These are phyloP conservation scores for Maudiozyma barnettii DNA, from an alignment of 805 yeast species.

Conservation along the genomic window DNA sequence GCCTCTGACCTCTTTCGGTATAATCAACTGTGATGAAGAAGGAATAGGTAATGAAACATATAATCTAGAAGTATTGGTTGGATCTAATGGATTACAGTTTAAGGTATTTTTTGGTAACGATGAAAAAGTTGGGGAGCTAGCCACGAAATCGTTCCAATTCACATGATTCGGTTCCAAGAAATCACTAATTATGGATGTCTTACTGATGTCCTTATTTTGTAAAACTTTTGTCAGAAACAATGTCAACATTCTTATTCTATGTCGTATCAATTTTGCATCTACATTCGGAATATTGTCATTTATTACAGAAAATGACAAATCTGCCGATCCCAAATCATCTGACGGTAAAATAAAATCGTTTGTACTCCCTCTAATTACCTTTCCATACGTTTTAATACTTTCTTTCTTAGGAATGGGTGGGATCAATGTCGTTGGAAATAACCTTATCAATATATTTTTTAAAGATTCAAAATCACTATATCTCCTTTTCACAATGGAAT, in stretches of 20 bases:
- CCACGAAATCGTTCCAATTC: constrained; percentile 28
- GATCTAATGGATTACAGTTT: constrained; percentile 30
- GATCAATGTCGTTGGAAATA: constrained; percentile 72
- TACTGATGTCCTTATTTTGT: constrained; percentile 20
- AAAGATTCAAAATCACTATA: constrained; percentile 89
- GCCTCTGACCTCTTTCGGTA: constrained; percentile 7
- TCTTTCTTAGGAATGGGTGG: constrained; percentile 95
- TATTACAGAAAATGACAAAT: constrained; percentile 24
- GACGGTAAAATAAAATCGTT: constrained; percentile 23
- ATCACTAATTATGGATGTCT: constrained; percentile 26
- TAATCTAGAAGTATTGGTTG: constrained; percentile 28
- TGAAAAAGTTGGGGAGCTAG: constrained; percentile 27
- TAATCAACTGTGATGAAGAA: constrained; percentile 16
- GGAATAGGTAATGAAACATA: constrained; percentile 28
- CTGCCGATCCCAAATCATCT: constrained; percentile 25
- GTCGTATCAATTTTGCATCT: constrained; percentile 29
- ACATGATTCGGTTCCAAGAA: constrained; percentile 27
- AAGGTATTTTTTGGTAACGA: constrained; percentile 25
- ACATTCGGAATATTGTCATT: constrained; percentile 23
- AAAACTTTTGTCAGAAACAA: constrained; percentile 26
- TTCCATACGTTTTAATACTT: constrained; percentile 26
- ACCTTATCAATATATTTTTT: constrained; percentile 53
- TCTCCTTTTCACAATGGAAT: constrained; percentile 57
- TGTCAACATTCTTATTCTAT: constrained; percentile 28
- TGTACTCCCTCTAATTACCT: constrained; percentile 21